phyloP scores from a whole-genome alignment of 129 eudicot species.

The Chrysanthemum seticuspe region DNA sequence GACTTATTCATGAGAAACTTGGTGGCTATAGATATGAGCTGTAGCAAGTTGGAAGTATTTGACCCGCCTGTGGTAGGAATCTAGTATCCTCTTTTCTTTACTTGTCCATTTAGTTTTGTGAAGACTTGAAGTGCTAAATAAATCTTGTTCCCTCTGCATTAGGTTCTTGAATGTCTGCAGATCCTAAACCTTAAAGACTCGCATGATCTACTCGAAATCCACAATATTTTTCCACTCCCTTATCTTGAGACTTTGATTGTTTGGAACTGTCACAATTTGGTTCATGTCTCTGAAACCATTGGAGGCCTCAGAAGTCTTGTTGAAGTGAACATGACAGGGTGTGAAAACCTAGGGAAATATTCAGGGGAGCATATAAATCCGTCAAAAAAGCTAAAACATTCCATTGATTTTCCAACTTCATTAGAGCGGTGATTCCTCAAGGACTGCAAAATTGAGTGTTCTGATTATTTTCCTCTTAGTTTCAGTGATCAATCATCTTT shows the following conservation, averaged over 20 bases:
- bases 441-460: too few species aligned
- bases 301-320: constrained; percentile 16
- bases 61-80: too few species aligned
- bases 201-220: background rate
- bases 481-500: too few species aligned
- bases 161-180: constrained; percentile 28
- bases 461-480: too few species aligned
- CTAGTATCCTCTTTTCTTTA: too few species aligned
- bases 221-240: constrained; percentile 16
- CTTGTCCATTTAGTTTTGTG: too few species aligned
- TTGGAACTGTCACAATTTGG: constrained; percentile 10
- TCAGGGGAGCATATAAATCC: background rate
- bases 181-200: constrained; percentile 36
- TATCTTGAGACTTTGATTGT: constrained; percentile 29
- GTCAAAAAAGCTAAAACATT: background rate
- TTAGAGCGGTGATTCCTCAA: background rate
- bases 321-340: constrained; percentile 20
- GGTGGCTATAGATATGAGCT: too few species aligned
- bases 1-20: too few species aligned
- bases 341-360: constrained; percentile 3
- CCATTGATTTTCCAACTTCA: constrained; percentile 3
- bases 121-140: too few species aligned
- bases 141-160: constrained; percentile 10
- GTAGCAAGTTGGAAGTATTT: too few species aligned
- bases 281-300: constrained; percentile 25